Conservation (phyloP, 1,139 yeast species). For the Meyerozyma elateridarum region DNA sequence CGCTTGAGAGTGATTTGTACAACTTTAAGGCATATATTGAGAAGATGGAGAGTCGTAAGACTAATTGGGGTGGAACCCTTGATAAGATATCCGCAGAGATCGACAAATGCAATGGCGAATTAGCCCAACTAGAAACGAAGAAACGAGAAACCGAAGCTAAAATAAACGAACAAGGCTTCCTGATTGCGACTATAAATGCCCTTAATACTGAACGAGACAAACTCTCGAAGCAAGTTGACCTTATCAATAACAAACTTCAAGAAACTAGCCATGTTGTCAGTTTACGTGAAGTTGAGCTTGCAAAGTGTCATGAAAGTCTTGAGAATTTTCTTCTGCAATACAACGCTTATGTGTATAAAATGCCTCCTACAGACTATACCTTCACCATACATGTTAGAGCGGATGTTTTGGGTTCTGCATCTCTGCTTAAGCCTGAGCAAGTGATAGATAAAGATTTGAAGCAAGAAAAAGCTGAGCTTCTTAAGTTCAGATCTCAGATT, state of each 20-base stretch:
- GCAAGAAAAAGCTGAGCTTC: conserved; percentile 36
- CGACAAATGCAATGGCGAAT: conserved; percentile 38
- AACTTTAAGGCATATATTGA: conserved; percentile 71
- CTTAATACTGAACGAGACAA: conserved; percentile 59
- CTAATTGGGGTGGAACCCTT: conserved; percentile 59
- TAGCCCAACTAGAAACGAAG: conserved; percentile 39
- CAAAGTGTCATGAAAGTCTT: conserved; percentile 44
- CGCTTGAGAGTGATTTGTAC: conserved; percentile 65
- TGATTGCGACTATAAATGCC: conserved; percentile 58
- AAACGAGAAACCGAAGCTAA: conserved; percentile 43
- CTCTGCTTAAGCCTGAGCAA: conserved; percentile 24
- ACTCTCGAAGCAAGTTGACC: conserved; percentile 52
- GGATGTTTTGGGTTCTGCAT: conserved; percentile 21
- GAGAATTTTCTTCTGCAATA: conserved; percentile 51
- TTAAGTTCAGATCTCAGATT: conserved; percentile 45
- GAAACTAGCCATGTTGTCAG: conserved; percentile 30
- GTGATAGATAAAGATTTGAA: conserved; percentile 32
- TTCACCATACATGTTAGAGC: conserved; percentile 29
- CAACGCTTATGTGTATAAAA: conserved; percentile 48
- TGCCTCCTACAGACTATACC: conserved; percentile 21
- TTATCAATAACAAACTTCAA: conserved; percentile 39
- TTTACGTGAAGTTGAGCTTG: conserved; percentile 45
- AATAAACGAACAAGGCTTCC: conserved; percentile 52
- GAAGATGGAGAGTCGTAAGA: conserved; percentile 58
- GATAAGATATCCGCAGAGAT: conserved; percentile 55